phyloP scores from a whole-genome alignment of 2,329 filamentous ascomycete species.

The Epichloe amarillans region DNA sequence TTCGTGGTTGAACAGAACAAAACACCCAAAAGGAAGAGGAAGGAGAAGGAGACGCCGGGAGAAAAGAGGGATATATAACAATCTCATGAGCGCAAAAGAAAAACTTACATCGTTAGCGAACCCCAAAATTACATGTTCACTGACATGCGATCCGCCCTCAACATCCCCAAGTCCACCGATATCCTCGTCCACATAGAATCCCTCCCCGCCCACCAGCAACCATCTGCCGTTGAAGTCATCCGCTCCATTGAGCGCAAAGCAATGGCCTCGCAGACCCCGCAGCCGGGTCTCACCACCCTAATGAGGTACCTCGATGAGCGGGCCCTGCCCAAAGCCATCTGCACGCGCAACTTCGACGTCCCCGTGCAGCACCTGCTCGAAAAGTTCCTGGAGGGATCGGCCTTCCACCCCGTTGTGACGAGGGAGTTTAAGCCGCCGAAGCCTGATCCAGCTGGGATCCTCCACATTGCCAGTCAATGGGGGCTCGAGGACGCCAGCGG shows the following conservation, averaged over 20 bases:
- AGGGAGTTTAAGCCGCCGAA: conserved; percentile 75
- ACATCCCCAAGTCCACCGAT: conserved; percentile 59
- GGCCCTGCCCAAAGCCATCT: conserved; percentile 65
- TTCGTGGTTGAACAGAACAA: no score
- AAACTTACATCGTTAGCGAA: conserved; percentile 36
- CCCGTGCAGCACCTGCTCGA: conserved; percentile 62
- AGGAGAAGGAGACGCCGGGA: accelerated
- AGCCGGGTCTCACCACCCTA: conserved; percentile 62
- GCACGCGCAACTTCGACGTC: conserved; percentile 83
- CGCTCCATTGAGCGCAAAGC: conserved; percentile 66
- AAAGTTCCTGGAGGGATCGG: conserved; percentile 54
- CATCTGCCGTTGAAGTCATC: conserved; percentile 58
- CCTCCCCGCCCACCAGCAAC: conserved; percentile 47
- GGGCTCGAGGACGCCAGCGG: conserved; percentile 38
- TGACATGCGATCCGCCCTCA: conserved; percentile 66
- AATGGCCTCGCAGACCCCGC: conserved; percentile 68
- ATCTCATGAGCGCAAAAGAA: not conserved
- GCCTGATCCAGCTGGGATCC: conserved; percentile 73
- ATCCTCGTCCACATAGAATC: conserved; percentile 80
- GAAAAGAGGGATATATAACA: no score
- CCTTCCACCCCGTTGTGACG: conserved; percentile 71
- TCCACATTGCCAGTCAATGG: conserved; percentile 75
- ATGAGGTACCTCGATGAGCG: conserved; percentile 70
- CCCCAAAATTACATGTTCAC: conserved; percentile 94
- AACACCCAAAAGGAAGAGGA: no score